Percentiles rank a stretch among this genome's conserved stretches.
phyloP scores from a whole-genome alignment of 2,329 filamentous ascomycete genomes.

The Pseudocercospora eumusae region DNA sequence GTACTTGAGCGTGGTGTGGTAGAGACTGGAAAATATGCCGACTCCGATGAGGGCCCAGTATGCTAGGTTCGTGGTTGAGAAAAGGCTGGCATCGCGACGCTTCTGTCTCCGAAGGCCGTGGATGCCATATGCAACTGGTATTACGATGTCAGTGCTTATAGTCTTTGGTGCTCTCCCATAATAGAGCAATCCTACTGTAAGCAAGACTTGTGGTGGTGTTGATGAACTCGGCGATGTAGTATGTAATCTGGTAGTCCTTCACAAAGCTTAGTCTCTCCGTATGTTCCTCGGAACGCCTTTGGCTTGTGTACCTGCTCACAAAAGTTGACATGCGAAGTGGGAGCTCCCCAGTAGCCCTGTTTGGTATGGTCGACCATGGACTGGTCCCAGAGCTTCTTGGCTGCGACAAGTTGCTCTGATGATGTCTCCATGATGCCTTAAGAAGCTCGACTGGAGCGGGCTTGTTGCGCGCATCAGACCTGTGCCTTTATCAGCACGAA shows the following conservation, averaged over 20 bases:
- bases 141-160: neutral
- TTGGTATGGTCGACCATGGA: slow-evolving; percentile 9
- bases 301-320: slow-evolving; percentile 29
- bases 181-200: slow-evolving; percentile 25
- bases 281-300: neutral
- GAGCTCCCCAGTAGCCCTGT: slow-evolving; percentile 13
- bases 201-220: slow-evolving; percentile 34
- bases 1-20: slow-evolving; percentile 34
- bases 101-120: slow-evolving; percentile 33
- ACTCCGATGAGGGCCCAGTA: slow-evolving; percentile 34
- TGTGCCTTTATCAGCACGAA: neutral
- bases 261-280: neutral
- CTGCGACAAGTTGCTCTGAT: neutral
- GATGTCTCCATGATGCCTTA: neutral
- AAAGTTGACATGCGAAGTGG: slow-evolving; percentile 24
- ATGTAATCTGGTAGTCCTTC: slow-evolving; percentile 32
- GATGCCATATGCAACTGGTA: slow-evolving; percentile 31
- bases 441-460: neutral
- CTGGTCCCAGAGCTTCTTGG: slow-evolving; percentile 22
- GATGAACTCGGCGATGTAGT: slow-evolving; percentile 34
- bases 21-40: slow-evolving; percentile 31
- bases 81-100: slow-evolving; percentile 25
- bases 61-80: slow-evolving; percentile 29
- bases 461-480: neutral
- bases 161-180: neutral